A percentile compares a stretch with the other conserved stretches of the same genome.
These are phyloP conservation scores for Tricholoma matsutake DNA, from an alignment of 768 basidiomycete species.

Conservation along the genomic window DNA sequence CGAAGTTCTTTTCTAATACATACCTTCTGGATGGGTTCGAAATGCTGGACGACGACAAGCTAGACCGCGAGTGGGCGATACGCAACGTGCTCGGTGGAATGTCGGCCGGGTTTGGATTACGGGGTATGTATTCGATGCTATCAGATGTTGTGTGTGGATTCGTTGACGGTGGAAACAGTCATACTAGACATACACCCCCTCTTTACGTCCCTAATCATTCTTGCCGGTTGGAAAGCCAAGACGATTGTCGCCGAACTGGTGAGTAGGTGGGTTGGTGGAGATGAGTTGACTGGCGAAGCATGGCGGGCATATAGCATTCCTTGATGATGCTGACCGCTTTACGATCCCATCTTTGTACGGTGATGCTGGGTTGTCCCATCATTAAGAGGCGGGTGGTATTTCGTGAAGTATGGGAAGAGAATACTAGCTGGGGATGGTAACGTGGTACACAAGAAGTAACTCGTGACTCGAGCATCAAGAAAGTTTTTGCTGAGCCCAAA, in stretches of 20 bases:
- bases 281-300: conserved; percentile 54
- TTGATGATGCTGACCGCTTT: conserved; percentile 19
- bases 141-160: neutral
- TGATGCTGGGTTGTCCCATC: too few species aligned
- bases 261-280: conserved; percentile 64
- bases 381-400: neutral
- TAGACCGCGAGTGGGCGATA: conserved; percentile 83
- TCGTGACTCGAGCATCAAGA: too few species aligned
- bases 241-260: conserved; percentile 59
- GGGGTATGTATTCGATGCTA: conserved; percentile 45
- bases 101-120: conserved; percentile 82
- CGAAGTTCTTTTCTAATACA: conserved; percentile 26
- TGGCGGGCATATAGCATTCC: conserved; percentile 87
- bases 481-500: too few species aligned
- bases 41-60: conserved; percentile 65
- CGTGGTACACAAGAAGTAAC: too few species aligned
- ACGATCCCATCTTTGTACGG: neutral
- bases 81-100: conserved; percentile 82
- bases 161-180: conserved; percentile 39
- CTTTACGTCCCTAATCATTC: conserved; percentile 72
- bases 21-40: conserved; percentile 42
- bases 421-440: neutral
- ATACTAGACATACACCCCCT: conserved; percentile 74
- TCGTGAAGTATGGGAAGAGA: neutral
- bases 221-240: conserved; percentile 72